Percentiles rank a stretch among this genome's conserved stretches.
Evolutionary conservation across 495 filamentous ascomycete genomes (phyloP).

Genomic region (Hamigera avellanea): DNA sequence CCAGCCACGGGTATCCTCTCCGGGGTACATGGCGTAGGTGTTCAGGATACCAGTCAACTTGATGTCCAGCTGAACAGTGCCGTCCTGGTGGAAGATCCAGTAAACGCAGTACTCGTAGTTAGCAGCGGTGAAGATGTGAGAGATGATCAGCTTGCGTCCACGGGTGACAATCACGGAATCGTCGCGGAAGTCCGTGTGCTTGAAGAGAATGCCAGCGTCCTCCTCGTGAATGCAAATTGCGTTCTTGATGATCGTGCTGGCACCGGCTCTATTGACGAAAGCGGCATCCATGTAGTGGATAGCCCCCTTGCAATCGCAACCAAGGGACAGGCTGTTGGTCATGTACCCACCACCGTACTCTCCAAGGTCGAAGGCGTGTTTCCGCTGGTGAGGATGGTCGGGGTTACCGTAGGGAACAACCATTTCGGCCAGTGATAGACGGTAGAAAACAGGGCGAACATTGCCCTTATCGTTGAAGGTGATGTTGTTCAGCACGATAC

Average conservation of each 20-base stretch:
- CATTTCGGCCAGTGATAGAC: conserved; percentile 92
- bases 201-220: conserved; percentile 87
- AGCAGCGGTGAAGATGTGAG: conserved; percentile 89
- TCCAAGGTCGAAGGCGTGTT: conserved; percentile 89
- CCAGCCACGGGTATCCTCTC: conserved; percentile 80
- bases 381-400: conserved; percentile 83
- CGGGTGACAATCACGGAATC: conserved; percentile 78
- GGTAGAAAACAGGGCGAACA: conserved; percentile 73
- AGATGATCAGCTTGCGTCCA: conserved; percentile 77
- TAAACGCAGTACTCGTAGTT: conserved; percentile 97
- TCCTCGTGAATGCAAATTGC: conserved; percentile 97
- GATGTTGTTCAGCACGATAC: conserved; percentile 84
- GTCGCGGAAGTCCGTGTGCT: conserved; percentile 93
- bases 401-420: conserved; percentile 94
- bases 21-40: conserved; percentile 75
- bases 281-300: conserved; percentile 86
- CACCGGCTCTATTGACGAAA: conserved; percentile 74
- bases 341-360: conserved; percentile 94
- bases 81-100: conserved; percentile 93
- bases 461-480: conserved; percentile 82
- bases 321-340: conserved; percentile 81
- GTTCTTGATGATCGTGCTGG: conserved; percentile 73
- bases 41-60: conserved; percentile 93
- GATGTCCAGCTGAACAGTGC: conserved; percentile 87
- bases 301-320: conserved; percentile 90